Conservation (phyloP, 1,284 basidiomycete species). For the Puccinia triticina region DNA sequence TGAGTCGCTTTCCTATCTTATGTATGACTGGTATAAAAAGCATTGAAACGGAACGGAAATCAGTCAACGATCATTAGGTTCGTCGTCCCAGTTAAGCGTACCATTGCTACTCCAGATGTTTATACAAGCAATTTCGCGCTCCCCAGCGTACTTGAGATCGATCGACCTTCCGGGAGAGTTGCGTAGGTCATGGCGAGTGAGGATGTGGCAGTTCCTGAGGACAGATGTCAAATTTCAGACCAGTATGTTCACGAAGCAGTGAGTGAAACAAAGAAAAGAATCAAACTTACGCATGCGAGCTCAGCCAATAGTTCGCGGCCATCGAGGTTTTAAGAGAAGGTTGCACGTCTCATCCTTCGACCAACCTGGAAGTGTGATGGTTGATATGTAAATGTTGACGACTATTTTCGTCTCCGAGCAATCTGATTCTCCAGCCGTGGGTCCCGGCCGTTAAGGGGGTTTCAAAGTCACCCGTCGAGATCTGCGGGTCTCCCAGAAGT, state of each 20-base stretch:
- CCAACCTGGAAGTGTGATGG: not conserved
- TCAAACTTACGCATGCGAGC: constrained; percentile 56
- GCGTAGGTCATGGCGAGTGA: constrained; percentile 56
- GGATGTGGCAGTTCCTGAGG: constrained; percentile 58
- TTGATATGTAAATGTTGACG: not conserved
- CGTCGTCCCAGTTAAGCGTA: not conserved
- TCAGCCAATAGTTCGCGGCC: constrained; percentile 59
- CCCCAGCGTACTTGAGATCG: constrained; percentile 54
- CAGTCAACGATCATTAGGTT: not conserved
- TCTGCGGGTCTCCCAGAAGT: too few relatives aligned
- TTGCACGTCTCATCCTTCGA: constrained; percentile 5
- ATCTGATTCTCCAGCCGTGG: too few relatives aligned
- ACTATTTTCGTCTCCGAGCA: too few relatives aligned
- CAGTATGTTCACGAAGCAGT: not conserved
- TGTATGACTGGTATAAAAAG: constrained; percentile 69
- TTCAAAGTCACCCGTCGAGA: too few relatives aligned
- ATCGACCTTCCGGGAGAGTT: constrained; percentile 57
- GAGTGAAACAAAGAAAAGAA: not conserved
- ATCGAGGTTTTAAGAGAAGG: constrained; percentile 41
- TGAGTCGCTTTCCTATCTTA: constrained; percentile 81
- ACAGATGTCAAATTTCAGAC: not conserved
- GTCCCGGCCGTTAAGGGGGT: too few relatives aligned
- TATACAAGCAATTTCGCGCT: constrained; percentile 56
- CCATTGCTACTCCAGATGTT: constrained; percentile 57
- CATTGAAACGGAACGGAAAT: not conserved